phyloP scores from a whole-genome alignment of 2,329 filamentous ascomycete species.

The Scedosporium dehoogii region DNA sequence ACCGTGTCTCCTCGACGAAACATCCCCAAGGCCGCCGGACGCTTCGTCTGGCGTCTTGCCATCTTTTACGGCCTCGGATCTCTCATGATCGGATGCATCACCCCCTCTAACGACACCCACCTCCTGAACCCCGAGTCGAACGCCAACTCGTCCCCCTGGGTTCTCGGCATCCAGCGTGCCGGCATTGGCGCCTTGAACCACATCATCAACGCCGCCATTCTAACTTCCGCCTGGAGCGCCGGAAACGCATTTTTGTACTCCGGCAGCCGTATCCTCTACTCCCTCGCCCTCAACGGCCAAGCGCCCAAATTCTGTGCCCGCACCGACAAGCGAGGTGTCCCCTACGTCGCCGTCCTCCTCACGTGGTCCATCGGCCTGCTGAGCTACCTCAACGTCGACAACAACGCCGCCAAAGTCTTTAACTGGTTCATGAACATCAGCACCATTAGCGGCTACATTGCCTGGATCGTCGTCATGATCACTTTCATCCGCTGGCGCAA shows the following conservation, averaged over 20 bases:
- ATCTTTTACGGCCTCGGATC: constrained; percentile 55
- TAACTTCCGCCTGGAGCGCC: constrained; percentile 56
- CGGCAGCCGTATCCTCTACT: constrained; percentile 60
- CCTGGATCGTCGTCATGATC: constrained; percentile 48
- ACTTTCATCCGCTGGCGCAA: constrained; percentile 50
- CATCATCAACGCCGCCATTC: constrained; percentile 58
- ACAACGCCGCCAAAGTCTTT: constrained; percentile 46
- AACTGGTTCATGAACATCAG: constrained; percentile 64
- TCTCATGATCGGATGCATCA: constrained; percentile 50
- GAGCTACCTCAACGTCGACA: constrained; percentile 59
- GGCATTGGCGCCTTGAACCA: constrained; percentile 54
- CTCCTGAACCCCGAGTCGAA: constrained; percentile 49
- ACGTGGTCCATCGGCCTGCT: constrained; percentile 54
- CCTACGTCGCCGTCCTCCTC: constrained; percentile 40
- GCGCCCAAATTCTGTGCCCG: constrained; percentile 51
- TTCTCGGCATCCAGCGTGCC: constrained; percentile 56
- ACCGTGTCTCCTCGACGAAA: constrained; percentile 53
- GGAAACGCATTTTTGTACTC: constrained; percentile 56
- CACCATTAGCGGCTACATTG: constrained; percentile 50
- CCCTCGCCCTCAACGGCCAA: constrained; percentile 56
- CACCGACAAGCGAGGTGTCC: constrained; percentile 53
- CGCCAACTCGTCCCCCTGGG: constrained; percentile 52
- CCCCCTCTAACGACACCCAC: constrained; percentile 53
- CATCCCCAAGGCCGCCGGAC: constrained; percentile 54
- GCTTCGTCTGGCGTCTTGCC: constrained; percentile 52